Evolutionary conservation across 169 alveolate genomes (phyloP), one percentile per base, ranked within the genome.

Genomic region (Plasmodium fragile): DNA sequence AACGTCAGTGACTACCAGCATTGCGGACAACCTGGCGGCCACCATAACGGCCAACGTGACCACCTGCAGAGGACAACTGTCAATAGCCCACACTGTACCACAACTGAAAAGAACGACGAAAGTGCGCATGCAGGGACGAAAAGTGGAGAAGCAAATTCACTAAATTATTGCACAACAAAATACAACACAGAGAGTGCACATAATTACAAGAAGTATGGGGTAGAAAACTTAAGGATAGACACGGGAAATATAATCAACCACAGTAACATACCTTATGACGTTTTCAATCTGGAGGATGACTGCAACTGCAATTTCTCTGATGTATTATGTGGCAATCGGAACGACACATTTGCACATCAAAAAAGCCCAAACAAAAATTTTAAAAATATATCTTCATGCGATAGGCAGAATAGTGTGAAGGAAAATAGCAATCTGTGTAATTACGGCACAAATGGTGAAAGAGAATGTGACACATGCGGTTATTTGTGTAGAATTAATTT

Each of bases 121-220:
- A 3, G 39, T 78, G 36, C 45, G 55, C 83, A 78, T 78, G 69
- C 83, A 78, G 6, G 43, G 32, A 30, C 72, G 69, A 43, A 22
- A 78, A 78, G n/a, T 36, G 39, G 22, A 5, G 55, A 77, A 16
- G 18, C 25, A 7, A 77, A 39, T 43, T 22, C 70, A 39, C 32
- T 22, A 22, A 28, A 78, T 41, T n/a, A 49, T 36, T 78, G 32
- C 53, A 78, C 18, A 41, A 34, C 34, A 22, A 8, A n/a, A 78
- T 16, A 18, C 6, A 11, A 11, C n/a, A 59, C 4, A n/a, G 39
- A 78, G 6, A 41, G 55, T 22, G 69, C 25, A 78, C 25, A 78
- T 5, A 78, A 30, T 36, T 78, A n/a, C 53, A 30, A 39, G 32
- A 39, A 39, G 13, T n/a, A 65, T 1, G 30, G 36, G 75, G 36